phyloP scores from a whole-genome alignment of 2,329 filamentous ascomycete species.

The Penicillium corylophilum region DNA sequence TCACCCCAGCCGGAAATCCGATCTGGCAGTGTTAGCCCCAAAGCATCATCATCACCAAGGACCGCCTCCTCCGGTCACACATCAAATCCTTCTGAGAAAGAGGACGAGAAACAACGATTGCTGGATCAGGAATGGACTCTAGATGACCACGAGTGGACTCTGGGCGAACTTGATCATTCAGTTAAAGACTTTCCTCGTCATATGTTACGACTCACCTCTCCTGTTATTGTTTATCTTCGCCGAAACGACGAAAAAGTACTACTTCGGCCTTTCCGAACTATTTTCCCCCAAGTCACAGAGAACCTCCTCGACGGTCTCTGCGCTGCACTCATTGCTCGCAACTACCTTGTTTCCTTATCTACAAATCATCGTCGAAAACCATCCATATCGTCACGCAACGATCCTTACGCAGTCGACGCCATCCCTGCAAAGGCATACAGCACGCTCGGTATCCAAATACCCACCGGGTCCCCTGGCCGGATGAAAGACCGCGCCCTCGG shows the following conservation, averaged over 20 bases:
- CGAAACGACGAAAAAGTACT: conserved; percentile 38
- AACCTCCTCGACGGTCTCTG: conserved; percentile 38
- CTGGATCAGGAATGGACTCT: conserved; percentile 42
- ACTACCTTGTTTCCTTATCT: conserved; percentile 37
- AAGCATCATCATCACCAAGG: conserved; percentile 14
- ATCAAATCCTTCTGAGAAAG: conserved; percentile 28
- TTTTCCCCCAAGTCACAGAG: conserved; percentile 36
- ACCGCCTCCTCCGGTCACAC: conserved; percentile 17
- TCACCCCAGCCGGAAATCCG: conserved; percentile 22
- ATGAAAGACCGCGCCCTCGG: conserved; percentile 32
- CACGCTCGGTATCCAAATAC: conserved; percentile 34
- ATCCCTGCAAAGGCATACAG: conserved; percentile 35
- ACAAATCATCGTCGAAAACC: conserved; percentile 24
- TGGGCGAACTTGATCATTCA: conserved; percentile 39
- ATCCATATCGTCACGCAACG: conserved; percentile 17
- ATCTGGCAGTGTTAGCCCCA: conserved; percentile 23
- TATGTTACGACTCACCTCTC: conserved; percentile 39
- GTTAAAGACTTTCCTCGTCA: conserved; percentile 37
- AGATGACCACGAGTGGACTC: conserved; percentile 42
- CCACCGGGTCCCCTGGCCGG: conserved; percentile 23
- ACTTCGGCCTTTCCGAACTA: conserved; percentile 35
- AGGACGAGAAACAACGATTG: conserved; percentile 27
- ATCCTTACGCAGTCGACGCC: conserved; percentile 26
- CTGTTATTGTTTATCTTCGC: conserved; percentile 40
- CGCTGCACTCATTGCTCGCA: conserved; percentile 38